phyloP scores from a whole-genome alignment of 129 eudicot species.

The Pittosporum tobira region DNA sequence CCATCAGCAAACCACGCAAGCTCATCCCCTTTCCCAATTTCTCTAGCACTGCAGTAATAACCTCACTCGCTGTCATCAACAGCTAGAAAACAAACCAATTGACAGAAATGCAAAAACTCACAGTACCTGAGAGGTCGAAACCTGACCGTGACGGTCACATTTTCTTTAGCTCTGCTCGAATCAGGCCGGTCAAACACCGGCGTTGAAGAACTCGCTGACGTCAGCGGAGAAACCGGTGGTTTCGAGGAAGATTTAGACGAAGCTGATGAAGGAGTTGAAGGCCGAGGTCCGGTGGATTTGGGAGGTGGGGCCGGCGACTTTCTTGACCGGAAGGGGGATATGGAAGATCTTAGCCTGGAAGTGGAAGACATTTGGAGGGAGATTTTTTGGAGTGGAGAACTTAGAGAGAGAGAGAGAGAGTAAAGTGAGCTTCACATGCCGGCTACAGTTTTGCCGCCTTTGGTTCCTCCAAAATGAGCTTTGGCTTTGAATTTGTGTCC shows the following conservation, averaged over 20 bases:
- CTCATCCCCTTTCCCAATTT: conserved; percentile 72
- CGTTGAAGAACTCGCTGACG: conserved; percentile 21
- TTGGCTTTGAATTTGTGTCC: conserved; percentile 21
- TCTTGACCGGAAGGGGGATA: conserved; percentile 57
- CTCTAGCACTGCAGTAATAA: conserved; percentile 47
- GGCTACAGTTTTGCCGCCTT: conserved; percentile 22
- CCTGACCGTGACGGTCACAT: conserved; percentile 80
- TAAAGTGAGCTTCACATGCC: conserved; percentile 1
- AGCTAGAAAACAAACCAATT: neutral
- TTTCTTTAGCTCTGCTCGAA: conserved; percentile 43
- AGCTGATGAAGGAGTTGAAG: conserved; percentile 15
- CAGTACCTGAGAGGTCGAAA: conserved; percentile 83
- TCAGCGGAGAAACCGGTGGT: conserved; percentile 20
- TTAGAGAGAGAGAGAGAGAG: neutral
- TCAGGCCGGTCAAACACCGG: conserved; percentile 21
- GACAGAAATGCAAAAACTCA: neutral
- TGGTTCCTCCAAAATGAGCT: conserved; percentile 35
- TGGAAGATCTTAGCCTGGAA: conserved; percentile 38
- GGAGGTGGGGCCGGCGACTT: conserved; percentile 27
- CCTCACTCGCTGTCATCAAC: neutral
- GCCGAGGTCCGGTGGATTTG: conserved; percentile 17
- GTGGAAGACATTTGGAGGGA: conserved; percentile 35
- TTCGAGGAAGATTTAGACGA: conserved; percentile 21
- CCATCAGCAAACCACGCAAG: conserved; percentile 93
- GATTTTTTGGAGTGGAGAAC: conserved; percentile 2